Conservation (phyloP, 768 basidiomycete species). For the Tricholomella constricta region DNA sequence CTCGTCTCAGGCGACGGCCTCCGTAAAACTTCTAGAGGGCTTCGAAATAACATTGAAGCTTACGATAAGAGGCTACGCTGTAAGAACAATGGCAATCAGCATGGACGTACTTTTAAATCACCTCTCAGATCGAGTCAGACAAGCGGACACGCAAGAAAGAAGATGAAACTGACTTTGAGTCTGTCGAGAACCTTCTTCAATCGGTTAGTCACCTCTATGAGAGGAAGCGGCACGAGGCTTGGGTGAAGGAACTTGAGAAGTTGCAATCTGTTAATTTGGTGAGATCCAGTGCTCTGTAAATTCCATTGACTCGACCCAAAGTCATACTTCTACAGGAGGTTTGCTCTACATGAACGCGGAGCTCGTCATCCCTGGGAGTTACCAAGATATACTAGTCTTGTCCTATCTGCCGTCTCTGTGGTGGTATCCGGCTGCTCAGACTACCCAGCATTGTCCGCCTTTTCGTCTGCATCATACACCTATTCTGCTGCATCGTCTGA, state of each 20-base stretch:
- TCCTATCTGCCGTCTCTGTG: neutral
- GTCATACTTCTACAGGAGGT: no score
- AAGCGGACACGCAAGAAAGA: conserved; percentile 1
- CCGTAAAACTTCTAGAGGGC: conserved; percentile 60
- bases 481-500: conserved; percentile 35
- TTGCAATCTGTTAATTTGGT: conserved; percentile 23
- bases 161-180: conserved; percentile 47
- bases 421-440: no score
- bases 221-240: conserved; percentile 44
- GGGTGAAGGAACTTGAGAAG: conserved; percentile 50
- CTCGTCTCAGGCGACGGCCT: conserved; percentile 51
- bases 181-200: conserved; percentile 58
- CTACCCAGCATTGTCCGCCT: no score
- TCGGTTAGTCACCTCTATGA: conserved; percentile 57
- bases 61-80: conserved; percentile 58
- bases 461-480: conserved; percentile 1
- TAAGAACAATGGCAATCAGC: conserved; percentile 26
- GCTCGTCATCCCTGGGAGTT: no score
- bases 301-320: neutral
- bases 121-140: conserved; percentile 10
- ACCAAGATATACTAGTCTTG: neutral
- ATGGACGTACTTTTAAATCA: neutral
- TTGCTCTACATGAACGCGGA: no score
- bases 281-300: neutral
- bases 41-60: conserved; percentile 46